Conservation (phyloP, 129 eudicot genomes). For the Flaveria brownii region DNA sequence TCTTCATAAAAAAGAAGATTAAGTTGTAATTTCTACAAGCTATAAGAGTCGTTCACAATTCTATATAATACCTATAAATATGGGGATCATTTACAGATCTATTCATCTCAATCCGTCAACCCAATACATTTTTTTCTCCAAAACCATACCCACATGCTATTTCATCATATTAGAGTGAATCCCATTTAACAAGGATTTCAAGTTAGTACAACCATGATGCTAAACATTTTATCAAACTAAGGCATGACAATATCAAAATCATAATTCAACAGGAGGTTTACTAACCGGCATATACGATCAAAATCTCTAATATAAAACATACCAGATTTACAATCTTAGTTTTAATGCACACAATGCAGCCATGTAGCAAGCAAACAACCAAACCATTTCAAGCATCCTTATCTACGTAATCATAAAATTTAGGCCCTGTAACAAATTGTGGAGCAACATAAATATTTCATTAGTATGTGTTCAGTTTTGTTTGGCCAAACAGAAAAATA, state of each 20-base stretch:
- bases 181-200: not conserved
- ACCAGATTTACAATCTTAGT: constrained; percentile 33
- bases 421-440: constrained; percentile 13
- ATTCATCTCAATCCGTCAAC: too few relatives aligned
- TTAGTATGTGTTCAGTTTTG: not conserved
- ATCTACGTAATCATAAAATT: constrained; percentile 28
- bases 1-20: too few relatives aligned
- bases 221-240: constrained; percentile 14
- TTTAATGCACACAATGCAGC: constrained; percentile 23
- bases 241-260: constrained; percentile 11
- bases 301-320: constrained; percentile 3
- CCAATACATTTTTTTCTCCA: not conserved
- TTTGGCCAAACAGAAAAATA: too few relatives aligned
- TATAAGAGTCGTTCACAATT: too few relatives aligned
- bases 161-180: constrained; percentile 3
- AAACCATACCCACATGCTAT: constrained; percentile 9
- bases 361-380: constrained; percentile 10
- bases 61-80: too few relatives aligned
- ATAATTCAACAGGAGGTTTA: not conserved
- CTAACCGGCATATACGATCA: constrained; percentile 10
- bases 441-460: not conserved
- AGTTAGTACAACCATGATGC: constrained; percentile 16
- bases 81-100: too few relatives aligned
- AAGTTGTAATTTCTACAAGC: too few relatives aligned
- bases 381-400: constrained; percentile 16